Evolutionary conservation across 306 rosid species (phyloP).

Genomic region (Gillenia trifoliata): DNA sequence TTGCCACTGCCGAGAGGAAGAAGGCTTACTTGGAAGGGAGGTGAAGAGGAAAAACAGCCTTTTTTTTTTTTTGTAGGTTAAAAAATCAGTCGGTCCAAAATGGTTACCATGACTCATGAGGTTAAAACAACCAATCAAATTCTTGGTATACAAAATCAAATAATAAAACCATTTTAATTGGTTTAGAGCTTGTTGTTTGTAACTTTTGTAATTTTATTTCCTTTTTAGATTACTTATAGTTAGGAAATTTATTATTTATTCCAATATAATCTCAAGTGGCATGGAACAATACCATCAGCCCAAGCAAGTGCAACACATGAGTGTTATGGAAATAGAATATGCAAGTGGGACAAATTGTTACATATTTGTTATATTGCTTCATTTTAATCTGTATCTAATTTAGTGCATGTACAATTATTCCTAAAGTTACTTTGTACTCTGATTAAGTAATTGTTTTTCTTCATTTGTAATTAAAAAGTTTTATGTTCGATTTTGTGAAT

Average conservation of each 20-base stretch:
- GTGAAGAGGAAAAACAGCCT: conserved; percentile 82
- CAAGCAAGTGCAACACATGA: conserved; percentile 1
- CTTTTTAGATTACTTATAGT: not conserved
- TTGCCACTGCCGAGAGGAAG: conserved; percentile 66
- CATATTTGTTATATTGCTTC: not conserved
- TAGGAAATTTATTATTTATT: not conserved
- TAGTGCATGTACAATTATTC: too few species aligned
- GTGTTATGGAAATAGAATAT: not conserved
- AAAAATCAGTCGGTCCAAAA: too few species aligned
- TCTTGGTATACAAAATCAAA: conserved; percentile 12
- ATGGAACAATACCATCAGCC: conserved; percentile 13
- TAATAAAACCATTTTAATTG: too few species aligned
- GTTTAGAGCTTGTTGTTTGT: not conserved
- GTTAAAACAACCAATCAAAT: conserved; percentile 4
- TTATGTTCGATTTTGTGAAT: too few species aligned
- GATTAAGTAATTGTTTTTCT: too few species aligned
- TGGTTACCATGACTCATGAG: not conserved
- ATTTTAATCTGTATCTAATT: too few species aligned
- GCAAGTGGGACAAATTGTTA: not conserved
- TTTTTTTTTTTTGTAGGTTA: too few species aligned
- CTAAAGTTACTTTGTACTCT: too few species aligned
- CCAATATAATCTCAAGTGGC: not conserved
- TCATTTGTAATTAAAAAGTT: too few species aligned
- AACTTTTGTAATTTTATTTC: not conserved
- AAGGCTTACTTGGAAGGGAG: conserved; percentile 79